Base-by-base conservation (phyloP, 2,329 filamentous ascomycete genomes). In the Mycosphaerella arachidis region DNA sequence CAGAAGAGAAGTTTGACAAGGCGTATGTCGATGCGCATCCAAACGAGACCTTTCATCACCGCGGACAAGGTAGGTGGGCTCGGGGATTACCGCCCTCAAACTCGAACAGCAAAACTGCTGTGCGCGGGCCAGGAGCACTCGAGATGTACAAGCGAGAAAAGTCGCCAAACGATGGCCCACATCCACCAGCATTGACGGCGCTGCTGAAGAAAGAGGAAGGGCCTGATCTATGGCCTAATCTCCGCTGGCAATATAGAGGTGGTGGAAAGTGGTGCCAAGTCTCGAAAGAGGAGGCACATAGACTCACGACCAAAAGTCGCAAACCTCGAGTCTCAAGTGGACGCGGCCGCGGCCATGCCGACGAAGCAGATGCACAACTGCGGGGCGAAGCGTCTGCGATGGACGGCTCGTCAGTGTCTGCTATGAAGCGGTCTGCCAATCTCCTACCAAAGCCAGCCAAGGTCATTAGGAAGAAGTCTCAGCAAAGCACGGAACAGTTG, bases 241-340 rank as follows among this genome's bases (percentile, higher is more conserved):
- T 70, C 20, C 58, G 59, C 4, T 73, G 71, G 71, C 48, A 66
- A 45, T 73, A 73, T 46, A 67, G 71, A 31, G 71, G 71, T 8
- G 71, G 71, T 30, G 71, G 71, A 12, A 73, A 72, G 53, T 72
- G 71, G 68, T 64, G 66, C 46, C 57, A 67, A 30, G 55, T 66
- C 37, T 63, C 66, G 4, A 73, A 73, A 59, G 57, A 65, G 35
- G 62, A 70, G 46, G 54, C 48, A 33, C 63, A 61, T 57, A 60
- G 52, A 29, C 55, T 51, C 53, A 57, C 33, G 40, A 55, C 45
- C 57, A 43, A 31, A n/a, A 20, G 43, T 56, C 64, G 30, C 33
- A 57, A 59, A 56, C 54, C 51, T 29, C 62, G 58, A 4, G 46
- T 55, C 10, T 58, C 58, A 16, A 57, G 55, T 43, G 54, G 45